Percentiles rank a stretch among this genome's conserved stretches.
phyloP scores from a whole-genome alignment of 1,139 yeast genomes.

The Geotrichum klebahnii region DNA sequence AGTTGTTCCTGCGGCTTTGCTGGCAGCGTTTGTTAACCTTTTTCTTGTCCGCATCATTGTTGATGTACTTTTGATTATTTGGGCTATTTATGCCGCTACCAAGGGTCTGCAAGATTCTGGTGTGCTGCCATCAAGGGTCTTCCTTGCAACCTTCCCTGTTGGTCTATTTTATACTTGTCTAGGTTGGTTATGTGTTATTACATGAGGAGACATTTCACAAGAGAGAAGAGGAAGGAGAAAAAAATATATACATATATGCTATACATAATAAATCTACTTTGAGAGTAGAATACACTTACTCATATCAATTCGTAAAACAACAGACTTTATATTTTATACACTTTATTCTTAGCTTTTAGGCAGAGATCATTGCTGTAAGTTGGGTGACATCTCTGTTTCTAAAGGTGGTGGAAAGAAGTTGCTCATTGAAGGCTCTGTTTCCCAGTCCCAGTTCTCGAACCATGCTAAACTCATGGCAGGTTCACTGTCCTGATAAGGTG shows the following conservation, averaged over 20 bases:
- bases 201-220: conserved; percentile 37
- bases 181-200: conserved; percentile 75
- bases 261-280: too few species aligned
- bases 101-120: conserved; percentile 66
- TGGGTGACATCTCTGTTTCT: too few species aligned
- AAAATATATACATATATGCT: too few species aligned
- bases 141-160: conserved; percentile 77
- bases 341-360: too few species aligned
- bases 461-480: conserved; percentile 30
- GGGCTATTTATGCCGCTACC: conserved; percentile 72
- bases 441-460: conserved; percentile 33
- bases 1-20: conserved; percentile 57
- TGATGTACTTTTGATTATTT: conserved; percentile 52
- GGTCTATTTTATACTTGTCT: conserved; percentile 66
- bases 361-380: neutral
- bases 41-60: conserved; percentile 54
- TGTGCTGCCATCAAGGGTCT: conserved; percentile 62
- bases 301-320: too few species aligned
- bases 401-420: too few species aligned
- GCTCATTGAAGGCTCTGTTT: conserved; percentile 4
- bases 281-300: too few species aligned
- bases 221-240: neutral
- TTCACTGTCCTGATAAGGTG: conserved; percentile 4
- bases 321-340: too few species aligned
- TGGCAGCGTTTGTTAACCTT: conserved; percentile 56